These are phyloP conservation scores for Vigna angularis DNA, from an alignment of 306 rosid species.

Conservation along the genomic window DNA sequence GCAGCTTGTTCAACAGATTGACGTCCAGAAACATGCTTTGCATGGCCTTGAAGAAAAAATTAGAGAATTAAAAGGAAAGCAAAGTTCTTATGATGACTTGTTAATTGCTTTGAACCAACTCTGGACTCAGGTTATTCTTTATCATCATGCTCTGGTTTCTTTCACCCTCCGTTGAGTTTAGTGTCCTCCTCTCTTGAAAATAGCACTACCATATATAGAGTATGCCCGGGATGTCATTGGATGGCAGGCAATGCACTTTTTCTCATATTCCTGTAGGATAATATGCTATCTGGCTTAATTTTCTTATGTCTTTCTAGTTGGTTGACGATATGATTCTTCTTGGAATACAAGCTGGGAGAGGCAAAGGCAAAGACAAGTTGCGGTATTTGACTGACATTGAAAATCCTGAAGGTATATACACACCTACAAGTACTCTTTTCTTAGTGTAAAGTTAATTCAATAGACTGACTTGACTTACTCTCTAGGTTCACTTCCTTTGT, in stretches of 20 bases:
- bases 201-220: conserved; percentile 1
- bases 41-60: conserved; percentile 70
- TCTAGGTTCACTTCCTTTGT: conserved; percentile 73
- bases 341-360: conserved; percentile 76
- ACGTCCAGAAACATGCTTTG: conserved; percentile 72
- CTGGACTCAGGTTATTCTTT: conserved; percentile 81
- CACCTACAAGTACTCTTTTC: neutral
- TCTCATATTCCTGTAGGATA: conserved; percentile 27
- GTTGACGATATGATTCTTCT: conserved; percentile 84
- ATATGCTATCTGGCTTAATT: conserved; percentile 36
- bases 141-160: conserved; percentile 25
- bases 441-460: conserved; percentile 32
- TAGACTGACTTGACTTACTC: conserved; percentile 49
- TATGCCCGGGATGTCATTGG: conserved; percentile 14
- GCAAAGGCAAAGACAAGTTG: conserved; percentile 62
- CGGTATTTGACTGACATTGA: conserved; percentile 51
- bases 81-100: conserved; percentile 72
- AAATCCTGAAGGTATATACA: conserved; percentile 61
- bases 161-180: conserved; percentile 20
- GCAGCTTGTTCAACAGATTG: conserved; percentile 81
- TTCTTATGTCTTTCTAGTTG: conserved; percentile 62
- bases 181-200: conserved; percentile 32
- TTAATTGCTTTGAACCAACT: conserved; percentile 71
- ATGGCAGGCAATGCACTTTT: conserved; percentile 14
- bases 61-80: conserved; percentile 59